A percentile compares a stretch with the other conserved stretches of the same genome.
Conservation (phyloP, 331 rosid genomes). For the Phaseolus coccineus region DNA sequence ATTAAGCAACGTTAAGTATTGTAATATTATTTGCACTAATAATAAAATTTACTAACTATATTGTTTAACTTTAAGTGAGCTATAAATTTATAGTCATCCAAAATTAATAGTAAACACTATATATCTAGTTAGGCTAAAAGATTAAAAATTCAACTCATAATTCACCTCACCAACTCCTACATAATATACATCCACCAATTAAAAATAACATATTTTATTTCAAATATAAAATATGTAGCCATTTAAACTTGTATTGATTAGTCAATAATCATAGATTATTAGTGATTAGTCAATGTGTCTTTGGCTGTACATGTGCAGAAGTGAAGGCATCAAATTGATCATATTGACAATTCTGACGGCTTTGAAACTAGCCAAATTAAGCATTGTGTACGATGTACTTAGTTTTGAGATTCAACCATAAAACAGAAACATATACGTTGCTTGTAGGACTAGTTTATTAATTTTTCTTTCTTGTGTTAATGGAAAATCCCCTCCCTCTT, state of each 20-base stretch:
- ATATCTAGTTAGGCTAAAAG: not conserved
- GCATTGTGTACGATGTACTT: slow-evolving; percentile 16
- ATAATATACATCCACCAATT: not conserved
- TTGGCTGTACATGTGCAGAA: not conserved
- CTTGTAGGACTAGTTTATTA: not conserved
- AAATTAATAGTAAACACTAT: not conserved
- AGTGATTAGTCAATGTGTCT: not conserved
- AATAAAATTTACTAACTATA: no score
- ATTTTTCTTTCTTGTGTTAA: not conserved
- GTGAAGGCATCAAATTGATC: not conserved
- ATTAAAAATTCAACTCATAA: not conserved
- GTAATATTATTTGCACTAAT: no score
- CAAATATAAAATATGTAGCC: not conserved
- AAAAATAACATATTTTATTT: not conserved
- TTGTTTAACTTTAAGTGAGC: no score
- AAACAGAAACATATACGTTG: not conserved
- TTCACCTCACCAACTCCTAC: not conserved
- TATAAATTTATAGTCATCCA: not conserved
- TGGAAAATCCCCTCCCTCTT: not conserved
- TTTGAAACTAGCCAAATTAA: not conserved
- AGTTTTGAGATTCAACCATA: not conserved
- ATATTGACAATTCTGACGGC: not conserved
- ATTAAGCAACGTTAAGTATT: no score
- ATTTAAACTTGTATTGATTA: not conserved
- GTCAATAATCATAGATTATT: not conserved